Percentiles rank a stretch among this genome's conserved stretches.
Conservation (phyloP, 2,329 filamentous ascomycete species). For the Colletotrichum sp. region DNA sequence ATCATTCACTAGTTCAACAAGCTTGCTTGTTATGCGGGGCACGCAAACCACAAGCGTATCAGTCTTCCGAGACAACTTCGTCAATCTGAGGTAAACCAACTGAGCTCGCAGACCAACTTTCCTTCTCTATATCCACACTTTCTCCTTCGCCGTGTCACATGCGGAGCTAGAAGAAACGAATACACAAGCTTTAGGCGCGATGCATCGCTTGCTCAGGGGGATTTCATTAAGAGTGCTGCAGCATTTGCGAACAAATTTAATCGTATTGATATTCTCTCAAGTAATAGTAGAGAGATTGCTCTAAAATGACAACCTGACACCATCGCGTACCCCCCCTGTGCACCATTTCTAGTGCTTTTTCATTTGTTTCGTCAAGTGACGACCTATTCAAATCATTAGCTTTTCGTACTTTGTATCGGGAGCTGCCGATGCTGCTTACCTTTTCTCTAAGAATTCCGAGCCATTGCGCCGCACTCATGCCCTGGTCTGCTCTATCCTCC, state of each 20-base stretch:
- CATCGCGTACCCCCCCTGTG: not conserved
- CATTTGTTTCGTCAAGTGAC: not conserved
- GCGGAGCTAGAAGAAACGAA: not conserved
- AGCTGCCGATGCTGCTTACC: constrained; percentile 57
- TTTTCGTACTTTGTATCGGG: not conserved
- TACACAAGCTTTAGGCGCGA: not conserved
- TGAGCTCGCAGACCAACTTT: not conserved
- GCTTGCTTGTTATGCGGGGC: not conserved
- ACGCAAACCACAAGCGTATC: not conserved
- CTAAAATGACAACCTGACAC: constrained; percentile 2
- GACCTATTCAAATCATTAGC: not conserved
- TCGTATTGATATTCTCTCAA: not conserved
- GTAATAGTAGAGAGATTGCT: not conserved
- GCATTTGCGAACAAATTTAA: not conserved
- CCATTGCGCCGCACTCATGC: constrained; percentile 92
- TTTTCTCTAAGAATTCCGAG: constrained; percentile 93
- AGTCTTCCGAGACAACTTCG: not conserved
- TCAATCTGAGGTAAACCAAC: not conserved
- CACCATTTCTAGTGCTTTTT: not conserved
- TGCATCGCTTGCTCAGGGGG: too few species aligned
- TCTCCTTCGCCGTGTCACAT: not conserved
- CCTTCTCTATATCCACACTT: not conserved
- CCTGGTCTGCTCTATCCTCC: constrained; percentile 93
- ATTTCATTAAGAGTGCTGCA: not conserved
- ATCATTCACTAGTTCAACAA: not conserved